A percentile compares a stretch with the other conserved stretches of the same genome.
Evolutionary conservation across 1,139 yeast genomes (phyloP).

Genomic region (Yamadazyma triangularis): DNA sequence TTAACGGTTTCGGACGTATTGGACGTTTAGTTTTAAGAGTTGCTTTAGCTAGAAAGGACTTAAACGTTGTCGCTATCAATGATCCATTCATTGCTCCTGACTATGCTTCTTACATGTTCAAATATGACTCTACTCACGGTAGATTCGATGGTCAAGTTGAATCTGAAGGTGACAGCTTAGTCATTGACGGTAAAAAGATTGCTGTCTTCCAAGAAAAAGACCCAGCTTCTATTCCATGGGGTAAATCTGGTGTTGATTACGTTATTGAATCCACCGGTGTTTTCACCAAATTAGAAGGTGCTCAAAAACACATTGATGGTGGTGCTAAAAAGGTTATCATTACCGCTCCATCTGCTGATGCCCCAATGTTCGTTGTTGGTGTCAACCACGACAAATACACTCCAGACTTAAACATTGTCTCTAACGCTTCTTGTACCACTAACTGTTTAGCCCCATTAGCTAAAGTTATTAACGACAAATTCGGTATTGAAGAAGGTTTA

Average conservation of each 20-base stretch:
- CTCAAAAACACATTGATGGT: constrained; percentile 73
- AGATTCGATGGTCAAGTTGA: constrained; percentile 65
- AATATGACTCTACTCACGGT: constrained; percentile 87
- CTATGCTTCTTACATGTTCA: constrained; percentile 85
- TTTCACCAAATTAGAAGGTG: constrained; percentile 75
- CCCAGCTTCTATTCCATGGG: constrained; percentile 83
- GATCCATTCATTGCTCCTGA: constrained; percentile 82
- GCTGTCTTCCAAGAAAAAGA: constrained; percentile 71
- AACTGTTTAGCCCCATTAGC: constrained; percentile 89
- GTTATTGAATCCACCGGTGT: constrained; percentile 90
- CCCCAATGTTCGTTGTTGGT: constrained; percentile 87
- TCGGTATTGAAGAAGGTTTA: constrained; percentile 81
- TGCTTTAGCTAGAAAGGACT: constrained; percentile 66
- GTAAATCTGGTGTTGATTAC: constrained; percentile 67
- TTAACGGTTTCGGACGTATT: constrained; percentile 88
- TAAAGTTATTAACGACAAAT: constrained; percentile 74
- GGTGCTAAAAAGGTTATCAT: constrained; percentile 90
- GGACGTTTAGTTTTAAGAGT: constrained; percentile 84
- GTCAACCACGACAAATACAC: constrained; percentile 74
- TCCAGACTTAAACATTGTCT: constrained; percentile 64
- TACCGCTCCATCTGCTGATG: constrained; percentile 85
- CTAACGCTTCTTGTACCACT: constrained; percentile 89
- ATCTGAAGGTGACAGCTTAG: constrained; percentile 50
- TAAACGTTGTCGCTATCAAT: constrained; percentile 74
- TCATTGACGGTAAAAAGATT: constrained; percentile 68